Percentiles rank a stretch among this genome's conserved stretches.
Conservation (phyloP, 148 eudicot genomes). For the Arctostaphylos glauca region DNA sequence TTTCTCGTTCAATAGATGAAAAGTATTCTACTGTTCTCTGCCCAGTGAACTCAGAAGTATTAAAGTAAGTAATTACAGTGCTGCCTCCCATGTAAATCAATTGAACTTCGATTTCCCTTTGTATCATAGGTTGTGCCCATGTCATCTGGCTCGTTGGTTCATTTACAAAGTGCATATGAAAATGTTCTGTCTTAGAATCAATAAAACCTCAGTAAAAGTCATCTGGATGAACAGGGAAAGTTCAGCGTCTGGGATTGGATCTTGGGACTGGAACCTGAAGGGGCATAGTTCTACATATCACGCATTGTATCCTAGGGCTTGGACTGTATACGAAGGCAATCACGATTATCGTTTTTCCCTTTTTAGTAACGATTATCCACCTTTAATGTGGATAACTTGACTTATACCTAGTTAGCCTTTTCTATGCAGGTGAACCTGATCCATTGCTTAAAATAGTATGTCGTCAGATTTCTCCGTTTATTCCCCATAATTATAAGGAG, state of each 20-base stretch:
- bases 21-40: slow-evolving; percentile 75
- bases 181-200: background rate
- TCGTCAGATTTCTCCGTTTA: slow-evolving; percentile 90
- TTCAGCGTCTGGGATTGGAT: slow-evolving; percentile 65
- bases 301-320: slow-evolving; percentile 91
- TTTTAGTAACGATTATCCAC: background rate
- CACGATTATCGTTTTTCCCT: background rate
- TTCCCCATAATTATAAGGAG: slow-evolving; percentile 92
- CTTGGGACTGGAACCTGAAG: slow-evolving; percentile 94
- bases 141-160: background rate
- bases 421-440: slow-evolving; percentile 80
- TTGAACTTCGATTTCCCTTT: background rate
- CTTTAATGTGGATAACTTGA: background rate
- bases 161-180: background rate
- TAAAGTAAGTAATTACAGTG: slow-evolving; percentile 47
- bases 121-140: background rate
- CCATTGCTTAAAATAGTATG: slow-evolving; percentile 73
- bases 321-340: slow-evolving; percentile 95
- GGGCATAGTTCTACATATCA: slow-evolving; percentile 75
- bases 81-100: background rate
- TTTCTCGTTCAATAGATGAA: slow-evolving; percentile 74
- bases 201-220: slow-evolving; percentile 15
- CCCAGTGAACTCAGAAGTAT: slow-evolving; percentile 54
- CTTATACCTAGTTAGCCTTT: background rate
- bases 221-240: slow-evolving; percentile 46